Conservation (phyloP, 805 yeast species). For the Ogataea paraovalis region DNA sequence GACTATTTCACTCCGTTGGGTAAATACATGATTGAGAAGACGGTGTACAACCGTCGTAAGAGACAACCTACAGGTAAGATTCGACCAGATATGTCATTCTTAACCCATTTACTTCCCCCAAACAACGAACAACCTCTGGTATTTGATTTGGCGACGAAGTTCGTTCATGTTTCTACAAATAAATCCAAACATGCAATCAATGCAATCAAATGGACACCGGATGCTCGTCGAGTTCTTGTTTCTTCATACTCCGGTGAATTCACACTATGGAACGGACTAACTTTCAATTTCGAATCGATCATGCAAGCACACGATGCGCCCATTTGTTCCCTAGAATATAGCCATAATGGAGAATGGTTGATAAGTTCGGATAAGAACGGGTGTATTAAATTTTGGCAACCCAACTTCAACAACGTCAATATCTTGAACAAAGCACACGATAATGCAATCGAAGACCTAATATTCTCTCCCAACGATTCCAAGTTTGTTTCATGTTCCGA, state of each 20-base stretch:
- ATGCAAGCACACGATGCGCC: constrained; percentile 98
- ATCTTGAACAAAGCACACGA: constrained; percentile 66
- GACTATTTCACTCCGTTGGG: constrained; percentile 78
- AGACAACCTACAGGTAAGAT: constrained; percentile 43
- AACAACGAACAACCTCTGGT: constrained; percentile 43
- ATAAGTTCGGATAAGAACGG: constrained; percentile 94
- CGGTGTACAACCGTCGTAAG: constrained; percentile 36
- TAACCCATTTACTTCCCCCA: constrained; percentile 65
- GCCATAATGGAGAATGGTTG: constrained; percentile 92
- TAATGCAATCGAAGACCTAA: constrained; percentile 80
- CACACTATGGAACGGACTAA: constrained; percentile 93
- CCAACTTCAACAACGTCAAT: constrained; percentile 94
- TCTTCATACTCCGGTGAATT: constrained; percentile 94
- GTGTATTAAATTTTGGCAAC: constrained; percentile 91
- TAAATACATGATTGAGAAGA: constrained; percentile 51
- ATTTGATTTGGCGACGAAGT: constrained; percentile 69
- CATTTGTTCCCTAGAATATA: constrained; percentile 71
- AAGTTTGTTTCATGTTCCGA: constrained; percentile 94
- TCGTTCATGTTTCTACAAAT: constrained; percentile 86
- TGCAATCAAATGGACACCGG: constrained; percentile 94
- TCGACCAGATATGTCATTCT: constrained; percentile 66
- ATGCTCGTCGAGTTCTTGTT: constrained; percentile 84
- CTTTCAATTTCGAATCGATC: constrained; percentile 92
- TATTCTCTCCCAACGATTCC: constrained; percentile 85
- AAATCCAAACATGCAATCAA: constrained; percentile 89